phyloP scores from a whole-genome alignment of 2,329 filamentous ascomycete species.

The Fusarium nurragi region DNA sequence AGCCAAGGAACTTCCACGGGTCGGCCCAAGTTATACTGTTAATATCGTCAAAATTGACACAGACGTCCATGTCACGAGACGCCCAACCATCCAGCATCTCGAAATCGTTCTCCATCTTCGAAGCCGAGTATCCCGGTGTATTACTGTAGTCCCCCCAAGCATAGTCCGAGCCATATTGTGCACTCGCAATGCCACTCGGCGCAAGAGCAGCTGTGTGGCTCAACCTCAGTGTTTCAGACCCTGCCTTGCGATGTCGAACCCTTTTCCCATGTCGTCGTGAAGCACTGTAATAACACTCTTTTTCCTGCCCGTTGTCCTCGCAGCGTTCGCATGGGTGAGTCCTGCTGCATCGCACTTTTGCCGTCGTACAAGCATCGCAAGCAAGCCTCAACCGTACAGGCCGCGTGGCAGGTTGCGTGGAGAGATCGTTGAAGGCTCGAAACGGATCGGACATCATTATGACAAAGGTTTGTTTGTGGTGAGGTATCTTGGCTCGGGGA shows the following conservation, averaged over 20 bases:
- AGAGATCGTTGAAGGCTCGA: neutral
- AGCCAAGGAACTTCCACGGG: constrained; percentile 1
- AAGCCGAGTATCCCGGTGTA: neutral
- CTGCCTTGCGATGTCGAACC: constrained; percentile 17
- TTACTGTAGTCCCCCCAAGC: constrained; percentile 3
- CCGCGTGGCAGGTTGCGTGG: neutral
- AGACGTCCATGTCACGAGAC: constrained; percentile 13
- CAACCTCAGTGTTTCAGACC: neutral
- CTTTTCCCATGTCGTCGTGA: constrained; percentile 22
- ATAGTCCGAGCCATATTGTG: neutral
- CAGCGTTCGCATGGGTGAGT: constrained; percentile 33
- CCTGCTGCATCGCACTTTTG: constrained; percentile 32
- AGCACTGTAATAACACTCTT: constrained; percentile 24
- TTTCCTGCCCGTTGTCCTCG: constrained; percentile 19
- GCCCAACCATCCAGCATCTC: constrained; percentile 20
- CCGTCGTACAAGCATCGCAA: constrained; percentile 32
- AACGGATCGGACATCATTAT: constrained; percentile 13
- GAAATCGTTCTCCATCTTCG: neutral
- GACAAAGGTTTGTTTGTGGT: neutral
- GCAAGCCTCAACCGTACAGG: constrained; percentile 28
- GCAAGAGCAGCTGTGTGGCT: constrained; percentile 5
- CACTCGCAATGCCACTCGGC: neutral
- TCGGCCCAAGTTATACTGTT: constrained; percentile 15
- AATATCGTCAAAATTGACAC: constrained; percentile 16
- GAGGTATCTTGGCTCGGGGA: neutral